These are phyloP conservation scores for Angomonas ambiguus DNA, from an alignment of 208 protist species.

Conservation along the genomic window DNA sequence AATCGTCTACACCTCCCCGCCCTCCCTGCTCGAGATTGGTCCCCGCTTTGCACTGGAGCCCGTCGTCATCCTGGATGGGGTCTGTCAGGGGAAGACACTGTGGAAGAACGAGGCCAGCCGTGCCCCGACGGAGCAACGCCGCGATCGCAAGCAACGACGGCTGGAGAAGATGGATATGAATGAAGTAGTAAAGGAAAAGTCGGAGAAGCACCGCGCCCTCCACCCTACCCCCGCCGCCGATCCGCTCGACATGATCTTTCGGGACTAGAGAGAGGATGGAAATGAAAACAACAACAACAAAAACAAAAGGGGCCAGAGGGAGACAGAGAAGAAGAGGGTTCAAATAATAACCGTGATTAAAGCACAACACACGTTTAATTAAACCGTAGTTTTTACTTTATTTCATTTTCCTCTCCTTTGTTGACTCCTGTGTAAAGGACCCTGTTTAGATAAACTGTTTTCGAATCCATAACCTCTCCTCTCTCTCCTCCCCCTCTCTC, in stretches of 20 bases:
- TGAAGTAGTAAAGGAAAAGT: constrained; percentile 57
- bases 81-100: constrained; percentile 92
- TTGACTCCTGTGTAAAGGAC: too few relatives aligned
- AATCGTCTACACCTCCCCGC: constrained; percentile 65
- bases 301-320: too few relatives aligned
- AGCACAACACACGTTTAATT: too few relatives aligned
- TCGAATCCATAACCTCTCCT: too few relatives aligned
- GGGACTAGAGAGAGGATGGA: constrained; percentile 16
- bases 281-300: too few relatives aligned
- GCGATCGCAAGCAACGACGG: constrained; percentile 61
- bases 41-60: constrained; percentile 95
- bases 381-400: constrained; percentile 9
- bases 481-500: constrained; percentile 5
- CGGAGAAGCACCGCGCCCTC: constrained; percentile 56
- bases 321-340: too few relatives aligned
- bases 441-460: too few relatives aligned
- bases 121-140: constrained; percentile 76
- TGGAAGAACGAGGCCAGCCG: constrained; percentile 84
- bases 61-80: constrained; percentile 92
- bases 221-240: constrained; percentile 54
- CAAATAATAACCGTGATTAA: too few relatives aligned
- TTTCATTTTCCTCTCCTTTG: too few relatives aligned
- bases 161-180: constrained; percentile 70
- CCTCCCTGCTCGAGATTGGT: constrained; percentile 95
- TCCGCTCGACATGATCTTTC: constrained; percentile 72